Conservation (phyloP, 768 basidiomycete species). For the Leucosporidium creatinivorum region DNA sequence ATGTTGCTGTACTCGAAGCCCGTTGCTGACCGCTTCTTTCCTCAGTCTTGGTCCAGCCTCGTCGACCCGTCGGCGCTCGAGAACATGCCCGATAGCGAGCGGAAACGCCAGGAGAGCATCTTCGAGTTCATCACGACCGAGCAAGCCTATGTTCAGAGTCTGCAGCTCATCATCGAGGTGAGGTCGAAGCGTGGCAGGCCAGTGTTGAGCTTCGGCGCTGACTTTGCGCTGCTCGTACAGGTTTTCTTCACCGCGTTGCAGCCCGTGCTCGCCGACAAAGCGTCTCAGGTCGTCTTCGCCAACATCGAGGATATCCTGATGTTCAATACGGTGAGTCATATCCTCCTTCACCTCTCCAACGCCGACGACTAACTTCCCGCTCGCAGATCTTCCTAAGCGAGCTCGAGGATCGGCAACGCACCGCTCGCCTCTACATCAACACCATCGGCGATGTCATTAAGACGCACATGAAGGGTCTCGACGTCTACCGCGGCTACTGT, state of each 20-base stretch:
- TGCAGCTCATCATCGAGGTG: conserved; percentile 88
- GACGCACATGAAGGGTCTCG: conserved; percentile 64
- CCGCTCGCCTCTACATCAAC: conserved; percentile 84
- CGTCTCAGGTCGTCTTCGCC: conserved; percentile 74
- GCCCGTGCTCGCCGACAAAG: conserved; percentile 62
- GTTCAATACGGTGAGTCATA: conserved; percentile 61
- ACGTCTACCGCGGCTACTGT: conserved; percentile 83
- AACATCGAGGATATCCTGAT: conserved; percentile 89
- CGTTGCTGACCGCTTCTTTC: too few species aligned
- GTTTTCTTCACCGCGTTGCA: conserved; percentile 78
- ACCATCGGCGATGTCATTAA: conserved; percentile 72
- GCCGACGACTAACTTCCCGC: not conserved
- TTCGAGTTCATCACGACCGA: conserved; percentile 94
- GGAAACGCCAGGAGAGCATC: conserved; percentile 87
- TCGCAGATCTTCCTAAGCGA: conserved; percentile 66
- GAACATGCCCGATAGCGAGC: conserved; percentile 67
- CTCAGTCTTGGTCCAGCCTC: conserved; percentile 78
- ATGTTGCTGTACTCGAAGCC: too few species aligned
- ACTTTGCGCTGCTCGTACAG: conserved; percentile 43
- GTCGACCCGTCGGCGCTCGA: conserved; percentile 76
- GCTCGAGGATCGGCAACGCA: conserved; percentile 83
- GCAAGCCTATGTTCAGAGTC: conserved; percentile 75
- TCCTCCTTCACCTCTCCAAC: not conserved
- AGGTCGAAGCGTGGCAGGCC: conserved; percentile 13
- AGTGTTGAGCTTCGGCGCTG: not conserved